Conservation (phyloP, 768 basidiomycete genomes). For the Mrakia blollopis region DNA sequence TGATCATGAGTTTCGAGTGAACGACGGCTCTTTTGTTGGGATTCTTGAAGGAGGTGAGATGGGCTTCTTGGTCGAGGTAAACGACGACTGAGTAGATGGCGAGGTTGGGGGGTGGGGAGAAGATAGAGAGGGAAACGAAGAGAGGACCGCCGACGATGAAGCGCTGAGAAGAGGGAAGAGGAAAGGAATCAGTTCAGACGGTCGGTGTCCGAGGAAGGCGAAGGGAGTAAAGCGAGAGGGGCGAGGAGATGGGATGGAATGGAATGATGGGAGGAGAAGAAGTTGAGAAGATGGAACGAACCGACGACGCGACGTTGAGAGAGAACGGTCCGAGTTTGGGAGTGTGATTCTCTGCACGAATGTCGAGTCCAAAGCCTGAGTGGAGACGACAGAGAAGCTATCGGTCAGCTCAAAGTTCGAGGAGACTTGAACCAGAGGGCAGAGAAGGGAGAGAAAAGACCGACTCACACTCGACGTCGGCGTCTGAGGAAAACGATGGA, state of each 20-base stretch:
- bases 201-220: neutral
- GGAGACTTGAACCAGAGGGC: neutral
- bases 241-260: too few relatives aligned
- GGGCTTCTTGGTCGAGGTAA: neutral
- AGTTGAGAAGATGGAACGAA: neutral
- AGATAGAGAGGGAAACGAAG: neutral
- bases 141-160: neutral
- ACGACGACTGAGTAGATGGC: conserved; percentile 4
- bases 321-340: neutral
- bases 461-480: neutral
- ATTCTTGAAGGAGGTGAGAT: neutral
- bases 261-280: neutral
- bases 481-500: neutral
- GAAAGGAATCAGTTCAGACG: neutral
- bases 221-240: neutral
- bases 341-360: neutral
- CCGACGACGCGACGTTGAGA: neutral
- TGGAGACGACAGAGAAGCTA: neutral
- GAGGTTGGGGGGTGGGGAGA: conserved; percentile 6
- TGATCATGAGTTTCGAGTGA: neutral
- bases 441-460: neutral
- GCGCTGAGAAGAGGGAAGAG: neutral
- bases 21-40: neutral
- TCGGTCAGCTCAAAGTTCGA: neutral
- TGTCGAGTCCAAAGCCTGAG: neutral